Evolutionary conservation across 1,284 basidiomycete genomes (phyloP), one percentile per base, ranked within the genome.

Genomic region (Ganoderma sinense): DNA sequence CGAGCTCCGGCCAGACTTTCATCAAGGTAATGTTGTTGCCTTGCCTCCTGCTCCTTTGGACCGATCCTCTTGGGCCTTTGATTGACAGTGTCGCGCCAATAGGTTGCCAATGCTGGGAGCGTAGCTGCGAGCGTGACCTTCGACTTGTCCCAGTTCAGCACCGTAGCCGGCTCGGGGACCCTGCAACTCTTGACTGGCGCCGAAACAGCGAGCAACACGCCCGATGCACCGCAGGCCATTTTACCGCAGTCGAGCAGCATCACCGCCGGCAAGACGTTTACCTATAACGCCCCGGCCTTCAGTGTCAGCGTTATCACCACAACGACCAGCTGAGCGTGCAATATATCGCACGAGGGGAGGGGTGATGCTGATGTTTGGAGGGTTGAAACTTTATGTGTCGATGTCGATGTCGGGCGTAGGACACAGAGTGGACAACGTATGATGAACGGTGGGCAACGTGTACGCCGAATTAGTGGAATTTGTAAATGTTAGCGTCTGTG

Each of bases 251-350:
- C 80, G 4, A 84, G 80, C 62, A 78, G 76, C 2, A 84, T 91
- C 71, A 58, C 74, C 1, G 86, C 86, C 23, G 85, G 85, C 4
- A 80, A 83, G 73, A 85, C 80, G 1, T 88, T 92, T 77, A 81
- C 83, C 43, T 91, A 86, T 77, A 86, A 82, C n/a, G 88, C 88
- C 11, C 86, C 88, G 31, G 86, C 83, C 0, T 86, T 87, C 74
- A 91, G 89, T 75, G 83, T 91, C 62, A 88, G 82, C 69, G 86
- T 89, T 33, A 78, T 91, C 67, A 87, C 83, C 5, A 75, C 84
- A 26, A 73, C 72, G 33, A 74, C 75, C 0, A 64, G 68, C 7
- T 78, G 63, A 74, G 13, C n/a, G 5, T 31, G 26, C 53, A 18
- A 56, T 33, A 33, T 33, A 20, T 56, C 53, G n/a, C n/a, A 23